phyloP scores from a whole-genome alignment of 108 stramenopile species.

The Discostella pseudostelligera region DNA sequence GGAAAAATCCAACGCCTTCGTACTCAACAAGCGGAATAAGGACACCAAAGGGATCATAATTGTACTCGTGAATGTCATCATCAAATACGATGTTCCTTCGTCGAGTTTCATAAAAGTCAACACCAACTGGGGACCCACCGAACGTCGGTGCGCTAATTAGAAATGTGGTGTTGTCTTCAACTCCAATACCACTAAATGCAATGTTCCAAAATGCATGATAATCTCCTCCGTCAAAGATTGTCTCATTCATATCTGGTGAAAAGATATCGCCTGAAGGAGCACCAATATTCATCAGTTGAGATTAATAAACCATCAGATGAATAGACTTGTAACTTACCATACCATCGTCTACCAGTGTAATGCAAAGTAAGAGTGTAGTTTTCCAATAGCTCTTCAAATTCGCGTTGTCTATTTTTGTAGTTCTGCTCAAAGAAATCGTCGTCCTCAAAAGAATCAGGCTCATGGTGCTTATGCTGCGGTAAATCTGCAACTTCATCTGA shows the following conservation, averaged over 20 bases:
- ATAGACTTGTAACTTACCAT: slow-evolving; percentile 15
- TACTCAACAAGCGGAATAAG: slow-evolving; percentile 26
- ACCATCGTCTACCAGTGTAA: slow-evolving; percentile 39
- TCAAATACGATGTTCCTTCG: slow-evolving; percentile 19
- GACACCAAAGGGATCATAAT: slow-evolving; percentile 23
- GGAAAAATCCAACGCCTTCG: slow-evolving; percentile 26
- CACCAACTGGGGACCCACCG: slow-evolving; percentile 13
- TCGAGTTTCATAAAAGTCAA: slow-evolving; percentile 35
- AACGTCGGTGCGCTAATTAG: slow-evolving; percentile 17
- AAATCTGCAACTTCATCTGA: background rate
- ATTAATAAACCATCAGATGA: background rate
- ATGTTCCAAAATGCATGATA: slow-evolving; percentile 39
- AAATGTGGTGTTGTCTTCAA: slow-evolving; percentile 20
- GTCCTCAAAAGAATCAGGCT: slow-evolving; percentile 12
- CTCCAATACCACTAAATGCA: slow-evolving; percentile 15
- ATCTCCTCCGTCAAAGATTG: slow-evolving; percentile 14
- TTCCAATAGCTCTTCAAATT: slow-evolving; percentile 34
- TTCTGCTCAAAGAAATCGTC: slow-evolving; percentile 42
- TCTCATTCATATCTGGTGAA: slow-evolving; percentile 5
- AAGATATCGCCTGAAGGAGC: slow-evolving; percentile 9
- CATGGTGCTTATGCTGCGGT: slow-evolving; percentile 18
- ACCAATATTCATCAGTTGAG: background rate
- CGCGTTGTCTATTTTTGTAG: slow-evolving; percentile 3
- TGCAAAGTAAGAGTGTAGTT: slow-evolving; percentile 38
- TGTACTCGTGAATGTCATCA: slow-evolving; percentile 6